Evolutionary conservation across 495 filamentous ascomycete genomes (phyloP), one percentile per base, ranked within the genome.

Genomic region (Astrocystis sublimbata): DNA sequence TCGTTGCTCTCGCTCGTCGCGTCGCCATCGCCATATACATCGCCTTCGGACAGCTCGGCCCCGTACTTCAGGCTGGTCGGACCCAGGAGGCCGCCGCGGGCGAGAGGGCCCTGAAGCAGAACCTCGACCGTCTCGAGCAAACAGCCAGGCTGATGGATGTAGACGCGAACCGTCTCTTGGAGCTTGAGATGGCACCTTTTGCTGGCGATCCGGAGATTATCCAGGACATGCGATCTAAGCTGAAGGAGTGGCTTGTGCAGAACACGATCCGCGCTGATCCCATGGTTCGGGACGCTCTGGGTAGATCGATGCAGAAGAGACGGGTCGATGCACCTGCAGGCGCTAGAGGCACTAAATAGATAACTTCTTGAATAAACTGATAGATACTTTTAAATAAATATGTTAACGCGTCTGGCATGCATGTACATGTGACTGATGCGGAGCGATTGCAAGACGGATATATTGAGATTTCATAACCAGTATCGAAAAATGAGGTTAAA

Each of bases 121-220:
- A 79, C 56, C 54, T 91, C 2, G 82, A 87, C 28, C 68, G 85
- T 21, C 66, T 91, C n/a, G 81, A 87, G 59, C 70, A 63, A 15
- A 66, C 77, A 47, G 81, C 84, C 0, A 82, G 79, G 54, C 65
- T 78, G 21, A 72, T 86, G 10, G 90, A 94, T 65, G 68, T 73
- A 17, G 92, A 97, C 70, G 81, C 89, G 4, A 75, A 77, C 6
- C 79, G 90, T 52, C 70, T 96, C 62, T 72, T 96, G 73, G 84
- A 86, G 42, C 74, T 93, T 63, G 92, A 96, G 62, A 85, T 90
- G 74, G 85, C 85, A 62, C 94, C 94, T n/a, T 96, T 93, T 71
- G 84, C 79, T 24, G 87, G 86, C 13, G 90, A 96, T 69, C 77
- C 81, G 33, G 80, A 85, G 62, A 81, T 80, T 6, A 75, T 89